Evolutionary conservation across 2,329 filamentous ascomycete genomes (phyloP).

Genomic region (Neonectria punicea): DNA sequence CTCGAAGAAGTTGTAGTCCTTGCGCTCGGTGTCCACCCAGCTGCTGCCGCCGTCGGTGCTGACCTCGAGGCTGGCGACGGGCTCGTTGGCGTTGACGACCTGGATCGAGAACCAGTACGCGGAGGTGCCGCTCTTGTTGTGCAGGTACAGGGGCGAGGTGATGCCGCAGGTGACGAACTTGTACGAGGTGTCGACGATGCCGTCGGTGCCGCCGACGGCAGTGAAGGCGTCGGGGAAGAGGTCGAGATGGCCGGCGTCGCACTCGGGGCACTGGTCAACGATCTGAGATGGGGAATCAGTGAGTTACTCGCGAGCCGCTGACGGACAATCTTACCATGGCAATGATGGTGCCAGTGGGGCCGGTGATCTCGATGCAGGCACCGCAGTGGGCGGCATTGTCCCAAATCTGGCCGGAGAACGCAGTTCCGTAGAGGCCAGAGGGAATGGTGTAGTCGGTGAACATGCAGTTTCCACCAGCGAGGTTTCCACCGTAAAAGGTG

Average conservation of each 20-base stretch:
- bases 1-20: constrained; percentile 72
- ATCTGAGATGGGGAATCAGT: constrained; percentile 43
- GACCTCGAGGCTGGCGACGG: constrained; percentile 67
- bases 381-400: constrained; percentile 66
- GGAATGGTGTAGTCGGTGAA: constrained; percentile 73
- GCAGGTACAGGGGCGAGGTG: constrained; percentile 53
- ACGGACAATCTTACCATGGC: constrained; percentile 64
- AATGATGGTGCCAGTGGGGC: constrained; percentile 66
- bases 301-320: neutral
- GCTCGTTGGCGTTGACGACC: constrained; percentile 70
- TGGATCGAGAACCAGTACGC: constrained; percentile 61
- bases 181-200: constrained; percentile 50
- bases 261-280: constrained; percentile 59
- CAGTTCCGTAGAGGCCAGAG: constrained; percentile 67
- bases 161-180: constrained; percentile 54
- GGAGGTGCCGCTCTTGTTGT: constrained; percentile 57
- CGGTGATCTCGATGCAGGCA: constrained; percentile 68
- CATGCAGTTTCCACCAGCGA: constrained; percentile 69
- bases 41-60: constrained; percentile 67
- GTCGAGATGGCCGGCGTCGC: constrained; percentile 54
- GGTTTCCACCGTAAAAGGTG: constrained; percentile 66
- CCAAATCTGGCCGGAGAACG: constrained; percentile 70
- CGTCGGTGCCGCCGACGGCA: constrained; percentile 50
- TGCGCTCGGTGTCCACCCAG: constrained; percentile 66
- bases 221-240: constrained; percentile 57